Percentiles rank a stretch among this genome's conserved stretches.
Conservation (phyloP, 176 grass and related monocot genomes). For the Oryza australiensis region DNA sequence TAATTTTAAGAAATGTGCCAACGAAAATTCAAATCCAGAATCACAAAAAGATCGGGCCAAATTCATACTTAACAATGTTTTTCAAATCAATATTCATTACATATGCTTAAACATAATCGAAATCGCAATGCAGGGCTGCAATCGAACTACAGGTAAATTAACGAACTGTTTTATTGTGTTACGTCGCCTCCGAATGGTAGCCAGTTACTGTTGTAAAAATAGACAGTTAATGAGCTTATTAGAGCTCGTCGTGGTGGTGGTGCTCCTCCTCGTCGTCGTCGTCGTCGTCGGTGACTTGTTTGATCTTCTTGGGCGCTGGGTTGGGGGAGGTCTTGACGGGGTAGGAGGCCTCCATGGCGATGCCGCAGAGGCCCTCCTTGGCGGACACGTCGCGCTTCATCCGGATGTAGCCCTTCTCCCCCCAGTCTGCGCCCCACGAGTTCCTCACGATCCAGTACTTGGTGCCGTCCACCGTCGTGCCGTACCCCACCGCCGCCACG, state of each 20-base stretch:
- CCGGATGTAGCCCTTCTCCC: slow-evolving; percentile 59
- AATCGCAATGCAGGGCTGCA: neutral
- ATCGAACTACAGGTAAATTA: neutral
- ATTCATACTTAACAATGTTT: no score
- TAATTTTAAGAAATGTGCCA: no score
- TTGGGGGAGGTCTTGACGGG: slow-evolving; percentile 48
- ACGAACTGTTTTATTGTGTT: neutral
- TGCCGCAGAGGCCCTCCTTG: slow-evolving; percentile 52
- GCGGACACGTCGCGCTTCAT: slow-evolving; percentile 42
- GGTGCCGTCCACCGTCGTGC: slow-evolving; percentile 32
- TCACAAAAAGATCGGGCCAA: no score
- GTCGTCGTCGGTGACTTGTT: no score
- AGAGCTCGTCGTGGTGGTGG: slow-evolving; percentile 23
- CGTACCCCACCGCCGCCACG: slow-evolving; percentile 55
- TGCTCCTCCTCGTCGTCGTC: neutral
- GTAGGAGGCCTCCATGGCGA: slow-evolving; percentile 58
- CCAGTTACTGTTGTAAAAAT: no score
- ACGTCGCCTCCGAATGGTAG: neutral
- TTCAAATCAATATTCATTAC: neutral
- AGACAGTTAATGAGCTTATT: neutral
- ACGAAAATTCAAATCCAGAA: no score
- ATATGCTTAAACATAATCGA: neutral
- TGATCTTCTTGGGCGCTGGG: neutral
- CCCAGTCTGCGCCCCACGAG: slow-evolving; percentile 58
- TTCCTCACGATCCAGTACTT: slow-evolving; percentile 79